These are phyloP conservation scores for Diaporthe vaccinii DNA, from an alignment of 2,329 filamentous ascomycete genomes.

Conservation along the genomic window DNA sequence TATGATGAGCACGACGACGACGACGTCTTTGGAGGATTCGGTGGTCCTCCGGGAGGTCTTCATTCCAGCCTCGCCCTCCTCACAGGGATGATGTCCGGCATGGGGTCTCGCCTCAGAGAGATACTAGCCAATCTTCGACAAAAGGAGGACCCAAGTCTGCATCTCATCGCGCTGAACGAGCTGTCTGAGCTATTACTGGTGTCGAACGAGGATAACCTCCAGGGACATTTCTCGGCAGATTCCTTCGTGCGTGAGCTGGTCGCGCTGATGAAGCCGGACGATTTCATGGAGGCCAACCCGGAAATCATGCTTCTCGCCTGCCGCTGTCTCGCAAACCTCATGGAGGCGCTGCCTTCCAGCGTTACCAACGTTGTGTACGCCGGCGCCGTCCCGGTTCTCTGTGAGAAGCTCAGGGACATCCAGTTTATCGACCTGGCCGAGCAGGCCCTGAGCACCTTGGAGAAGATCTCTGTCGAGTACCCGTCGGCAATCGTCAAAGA, in stretches of 20 bases:
- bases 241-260: conserved; percentile 96
- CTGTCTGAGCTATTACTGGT: conserved; percentile 93
- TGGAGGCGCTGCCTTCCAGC: conserved; percentile 94
- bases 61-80: conserved; percentile 87
- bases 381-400: conserved; percentile 94
- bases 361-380: conserved; percentile 97
- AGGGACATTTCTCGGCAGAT: conserved; percentile 94
- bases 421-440: conserved; percentile 98
- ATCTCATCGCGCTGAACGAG: conserved; percentile 93
- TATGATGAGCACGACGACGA: conserved; percentile 73
- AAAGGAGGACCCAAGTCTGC: conserved; percentile 87
- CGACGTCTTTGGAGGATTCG: conserved; percentile 76
- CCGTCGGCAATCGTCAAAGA: conserved; percentile 95
- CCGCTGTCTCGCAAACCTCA: conserved; percentile 94
- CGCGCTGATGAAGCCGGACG: conserved; percentile 89
- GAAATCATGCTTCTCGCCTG: conserved; percentile 98
- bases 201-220: conserved; percentile 95
- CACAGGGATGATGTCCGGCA: conserved; percentile 91
- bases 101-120: conserved; percentile 83
- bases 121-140: conserved; percentile 82
- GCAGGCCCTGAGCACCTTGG: conserved; percentile 94
- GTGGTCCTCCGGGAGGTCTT: conserved; percentile 76
- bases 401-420: conserved; percentile 95
- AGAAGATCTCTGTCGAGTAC: conserved; percentile 98
- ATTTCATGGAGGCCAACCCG: conserved; percentile 87